Base-by-base conservation (phyloP, 495 filamentous ascomycete species). In the Penicillium desertorum region DNA sequence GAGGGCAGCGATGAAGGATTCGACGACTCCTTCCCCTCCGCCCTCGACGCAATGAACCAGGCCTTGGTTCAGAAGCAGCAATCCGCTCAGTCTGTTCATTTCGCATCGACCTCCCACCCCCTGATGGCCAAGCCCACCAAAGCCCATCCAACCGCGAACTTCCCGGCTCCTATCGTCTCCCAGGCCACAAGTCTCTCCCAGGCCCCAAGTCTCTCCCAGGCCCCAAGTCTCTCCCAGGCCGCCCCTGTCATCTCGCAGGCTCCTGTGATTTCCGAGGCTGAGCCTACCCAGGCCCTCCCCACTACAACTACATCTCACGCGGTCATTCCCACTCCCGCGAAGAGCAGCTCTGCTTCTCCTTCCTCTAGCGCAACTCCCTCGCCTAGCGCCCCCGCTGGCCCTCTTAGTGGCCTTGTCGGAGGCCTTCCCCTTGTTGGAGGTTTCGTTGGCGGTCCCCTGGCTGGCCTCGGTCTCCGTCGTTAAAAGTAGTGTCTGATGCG, bases 1-100 rank as follows among this genome's bases (percentile, higher is more conserved):
- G 39, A 47, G 8, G 60, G 58, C 6, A 58, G 55, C 29, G 64
- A 61, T 19, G 62, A 61, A n/a, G 52, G 59, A 17, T 49, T 67
- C 19, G 57, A 44, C 10, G 56, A 61, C 32, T 50, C 60, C 14
- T 32, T 66, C 5, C 54, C 66, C 10, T 54, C 43, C 3, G 63
- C 61, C 10, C 60, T 66, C 61, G 42, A 60, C 2, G 66, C 61
- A 14, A 39, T 58, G 54, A 5, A 47, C 19, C 23, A 45, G 17
- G 61, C 58, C 9, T 23, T 63, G 32, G 4, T 25, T 9, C 51
- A 52, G 1, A 25, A 63, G 39, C 16, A 34, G 30, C 10, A 34
- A 11, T 34, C 30, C 30, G 30, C 30, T 8, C 6, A 27, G 0
- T 48, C 55, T 9, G 11, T 34, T 8, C 51, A 57, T 16, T 8